These are phyloP conservation scores for Plasmodium berghei DNA, from an alignment of 169 alveolate genomes.

Conservation along the genomic window DNA sequence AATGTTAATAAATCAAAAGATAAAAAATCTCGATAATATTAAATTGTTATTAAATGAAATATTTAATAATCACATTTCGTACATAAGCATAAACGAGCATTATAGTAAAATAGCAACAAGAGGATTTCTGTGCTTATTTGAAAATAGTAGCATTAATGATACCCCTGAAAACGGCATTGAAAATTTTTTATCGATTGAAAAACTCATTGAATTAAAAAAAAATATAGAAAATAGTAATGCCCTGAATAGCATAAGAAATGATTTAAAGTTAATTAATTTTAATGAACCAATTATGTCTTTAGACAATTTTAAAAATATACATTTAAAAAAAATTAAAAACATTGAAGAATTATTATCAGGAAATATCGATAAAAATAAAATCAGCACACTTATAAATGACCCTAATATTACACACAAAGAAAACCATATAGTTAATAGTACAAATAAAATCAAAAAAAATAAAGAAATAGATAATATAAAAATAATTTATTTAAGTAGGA, in stretches of 20 bases:
- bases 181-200: background rate
- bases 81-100: slow-evolving; percentile 46
- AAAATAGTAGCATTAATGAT: slow-evolving; percentile 14
- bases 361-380: background rate
- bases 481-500: slow-evolving; percentile 49
- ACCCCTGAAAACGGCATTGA: too few relatives aligned
- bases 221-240: background rate
- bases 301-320: slow-evolving; percentile 47
- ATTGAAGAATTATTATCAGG: slow-evolving; percentile 51
- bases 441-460: background rate
- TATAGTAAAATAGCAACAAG: slow-evolving; percentile 58
- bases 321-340: slow-evolving; percentile 8
- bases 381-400: background rate
- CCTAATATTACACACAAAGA: too few relatives aligned
- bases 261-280: slow-evolving; percentile 15
- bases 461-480: background rate
- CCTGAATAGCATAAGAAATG: background rate
- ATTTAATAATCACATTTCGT: slow-evolving; percentile 26
- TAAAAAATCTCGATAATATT: slow-evolving; percentile 5
- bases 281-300: slow-evolving; percentile 62
- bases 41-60: slow-evolving; percentile 55
- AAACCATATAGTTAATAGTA: background rate
- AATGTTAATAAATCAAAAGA: slow-evolving; percentile 23
- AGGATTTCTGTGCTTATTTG: slow-evolving; percentile 63
- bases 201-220: slow-evolving; percentile 17